Percentiles rank a stretch among this genome's conserved stretches.
These are phyloP conservation scores for Lodderomyces parapsilosis DNA, from an alignment of 1,139 yeast species.

Conservation along the genomic window DNA sequence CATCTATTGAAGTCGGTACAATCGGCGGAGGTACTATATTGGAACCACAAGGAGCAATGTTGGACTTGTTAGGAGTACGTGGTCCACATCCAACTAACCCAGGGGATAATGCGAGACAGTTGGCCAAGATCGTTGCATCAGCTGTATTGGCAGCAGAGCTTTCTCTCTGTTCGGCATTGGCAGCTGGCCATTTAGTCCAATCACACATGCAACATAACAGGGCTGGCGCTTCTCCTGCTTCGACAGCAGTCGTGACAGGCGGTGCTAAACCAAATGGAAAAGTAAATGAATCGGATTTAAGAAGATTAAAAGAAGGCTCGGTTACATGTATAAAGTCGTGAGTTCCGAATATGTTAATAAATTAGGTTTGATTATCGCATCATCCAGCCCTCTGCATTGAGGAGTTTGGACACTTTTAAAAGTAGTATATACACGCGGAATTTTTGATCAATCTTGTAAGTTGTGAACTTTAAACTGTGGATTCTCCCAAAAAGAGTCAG, in stretches of 20 bases:
- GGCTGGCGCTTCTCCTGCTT: conserved; percentile 46
- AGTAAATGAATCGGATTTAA: conserved; percentile 38
- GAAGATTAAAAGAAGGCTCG: conserved; percentile 66
- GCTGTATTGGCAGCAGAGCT: conserved; percentile 96
- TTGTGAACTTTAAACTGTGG: neutral
- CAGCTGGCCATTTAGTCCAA: conserved; percentile 98
- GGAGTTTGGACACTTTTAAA: neutral
- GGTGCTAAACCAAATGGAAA: conserved; percentile 13
- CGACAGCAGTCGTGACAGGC: conserved; percentile 16
- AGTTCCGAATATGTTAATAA: too few species aligned
- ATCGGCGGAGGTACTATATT: conserved; percentile 98
- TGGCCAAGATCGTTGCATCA: conserved; percentile 93
- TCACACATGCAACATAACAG: conserved; percentile 97
- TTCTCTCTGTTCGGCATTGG: conserved; percentile 90
- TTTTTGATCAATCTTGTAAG: neutral
- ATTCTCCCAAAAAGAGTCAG: neutral
- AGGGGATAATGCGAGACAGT: conserved; percentile 91
- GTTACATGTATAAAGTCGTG: conserved; percentile 58
- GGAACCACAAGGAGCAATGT: conserved; percentile 96
- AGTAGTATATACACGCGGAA: neutral
- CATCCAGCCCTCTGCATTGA: neutral
- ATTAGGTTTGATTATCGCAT: neutral
- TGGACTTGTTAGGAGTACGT: conserved; percentile 88
- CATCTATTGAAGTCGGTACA: conserved; percentile 97
- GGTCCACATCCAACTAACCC: conserved; percentile 96